These are phyloP conservation scores for Bidens hawaiensis DNA, from an alignment of 140 eudicot genomes.

Conservation along the genomic window DNA sequence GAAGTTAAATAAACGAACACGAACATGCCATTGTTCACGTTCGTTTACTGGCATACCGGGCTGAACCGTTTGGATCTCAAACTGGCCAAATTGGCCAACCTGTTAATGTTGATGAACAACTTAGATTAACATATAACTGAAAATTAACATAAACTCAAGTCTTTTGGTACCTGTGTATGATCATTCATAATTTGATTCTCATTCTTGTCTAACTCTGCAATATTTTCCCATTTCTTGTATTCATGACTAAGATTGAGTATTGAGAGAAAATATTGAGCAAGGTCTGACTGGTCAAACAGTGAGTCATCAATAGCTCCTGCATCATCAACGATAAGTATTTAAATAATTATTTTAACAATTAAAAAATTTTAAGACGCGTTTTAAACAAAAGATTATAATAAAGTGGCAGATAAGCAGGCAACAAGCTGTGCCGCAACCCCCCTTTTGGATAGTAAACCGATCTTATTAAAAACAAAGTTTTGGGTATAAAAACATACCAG, in stretches of 20 bases:
- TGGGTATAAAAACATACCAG: background rate
- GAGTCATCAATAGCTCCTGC: constrained; percentile 61
- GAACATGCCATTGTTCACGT: too few relatives aligned
- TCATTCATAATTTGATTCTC: constrained; percentile 37
- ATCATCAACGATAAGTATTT: constrained; percentile 1
- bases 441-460: too few relatives aligned
- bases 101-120: background rate
- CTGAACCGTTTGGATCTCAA: background rate
- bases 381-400: too few relatives aligned
- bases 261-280: constrained; percentile 65
- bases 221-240: constrained; percentile 61
- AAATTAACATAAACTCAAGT: background rate
- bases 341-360: too few relatives aligned
- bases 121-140: background rate
- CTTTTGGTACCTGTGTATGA: constrained; percentile 66
- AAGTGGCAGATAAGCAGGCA: too few relatives aligned
- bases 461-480: too few relatives aligned
- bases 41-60: too few relatives aligned
- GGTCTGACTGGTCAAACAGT: constrained; percentile 50
- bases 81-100: background rate
- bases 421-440: too few relatives aligned
- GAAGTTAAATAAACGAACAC: too few relatives aligned
- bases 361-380: too few relatives aligned
- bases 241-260: constrained; percentile 50
- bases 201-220: constrained; percentile 24